Evolutionary conservation across 2,329 filamentous ascomycete genomes (phyloP).

Genomic region (Furcasterigmium sp.): DNA sequence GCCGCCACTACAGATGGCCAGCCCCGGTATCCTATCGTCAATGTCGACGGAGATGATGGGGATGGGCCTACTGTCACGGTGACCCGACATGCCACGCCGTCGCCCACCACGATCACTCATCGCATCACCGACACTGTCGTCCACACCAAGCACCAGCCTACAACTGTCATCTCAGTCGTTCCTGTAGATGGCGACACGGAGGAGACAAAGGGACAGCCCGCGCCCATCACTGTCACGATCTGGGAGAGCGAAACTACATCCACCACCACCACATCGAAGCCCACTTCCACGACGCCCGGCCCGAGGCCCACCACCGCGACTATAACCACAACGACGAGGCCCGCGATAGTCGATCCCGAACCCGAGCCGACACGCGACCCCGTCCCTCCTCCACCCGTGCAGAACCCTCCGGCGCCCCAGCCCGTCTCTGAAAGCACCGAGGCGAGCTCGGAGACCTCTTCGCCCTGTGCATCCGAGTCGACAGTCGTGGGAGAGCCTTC

Average conservation of each 20-base stretch:
- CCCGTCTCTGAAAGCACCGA: not conserved
- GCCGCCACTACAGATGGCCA: constrained; percentile 11
- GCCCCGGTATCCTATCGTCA: constrained; percentile 31
- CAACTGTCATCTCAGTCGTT: constrained; percentile 23
- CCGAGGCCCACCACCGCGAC: not conserved
- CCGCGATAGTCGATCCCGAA: not conserved
- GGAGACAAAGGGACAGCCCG: not conserved
- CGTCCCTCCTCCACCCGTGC: not conserved
- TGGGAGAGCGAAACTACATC: constrained; percentile 4
- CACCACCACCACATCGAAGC: too few relatives aligned
- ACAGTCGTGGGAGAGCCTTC: not conserved
- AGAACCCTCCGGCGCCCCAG: too few relatives aligned
- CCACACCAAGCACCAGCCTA: constrained; percentile 13
- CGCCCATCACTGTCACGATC: constrained; percentile 7
- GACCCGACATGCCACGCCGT: constrained; percentile 15
- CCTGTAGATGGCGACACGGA: constrained; percentile 16
- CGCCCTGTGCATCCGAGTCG: not conserved
- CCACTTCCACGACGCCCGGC: not conserved
- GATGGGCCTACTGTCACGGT: constrained; percentile 19
- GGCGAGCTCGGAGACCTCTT: not conserved
- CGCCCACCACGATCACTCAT: constrained; percentile 19
- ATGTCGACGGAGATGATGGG: constrained; percentile 15
- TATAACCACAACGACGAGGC: not conserved
- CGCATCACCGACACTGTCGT: constrained; percentile 22
- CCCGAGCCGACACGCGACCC: not conserved